Percentiles rank a stretch among this genome's conserved stretches.
Conservation (phyloP, 768 basidiomycete species). For the Leccinellum luteum region DNA sequence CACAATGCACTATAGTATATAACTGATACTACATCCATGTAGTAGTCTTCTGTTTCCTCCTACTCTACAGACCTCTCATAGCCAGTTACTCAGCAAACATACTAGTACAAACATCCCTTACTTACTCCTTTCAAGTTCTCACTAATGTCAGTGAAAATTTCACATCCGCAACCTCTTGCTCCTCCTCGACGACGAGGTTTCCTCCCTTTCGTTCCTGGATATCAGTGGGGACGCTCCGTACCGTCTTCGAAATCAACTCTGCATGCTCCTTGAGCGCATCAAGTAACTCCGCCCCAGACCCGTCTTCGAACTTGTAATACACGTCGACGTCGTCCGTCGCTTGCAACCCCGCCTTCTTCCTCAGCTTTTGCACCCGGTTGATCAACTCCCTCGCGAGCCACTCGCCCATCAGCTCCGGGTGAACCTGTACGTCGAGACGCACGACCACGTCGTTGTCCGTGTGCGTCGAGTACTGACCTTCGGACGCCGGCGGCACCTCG, state of each 20-base stretch:
- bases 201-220: slow-evolving; percentile 50
- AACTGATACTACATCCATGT: too few relatives aligned
- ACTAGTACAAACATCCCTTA: not conserved
- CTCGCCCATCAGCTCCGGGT: slow-evolving; percentile 83
- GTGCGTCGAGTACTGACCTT: slow-evolving; percentile 73
- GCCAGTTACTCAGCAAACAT: too few relatives aligned
- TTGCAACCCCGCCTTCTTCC: slow-evolving; percentile 94
- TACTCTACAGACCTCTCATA: too few relatives aligned
- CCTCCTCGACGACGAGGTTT: slow-evolving; percentile 72
- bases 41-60: too few relatives aligned
- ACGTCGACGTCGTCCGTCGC: slow-evolving; percentile 92
- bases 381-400: slow-evolving; percentile 88
- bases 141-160: slow-evolving; percentile 75
- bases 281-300: slow-evolving; percentile 59
- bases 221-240: slow-evolving; percentile 68
- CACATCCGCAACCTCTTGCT: slow-evolving; percentile 79
- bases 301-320: slow-evolving; percentile 78
- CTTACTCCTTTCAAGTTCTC: slow-evolving; percentile 23
- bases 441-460: slow-evolving; percentile 96
- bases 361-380: slow-evolving; percentile 90
- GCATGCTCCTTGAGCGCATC: slow-evolving; percentile 63
- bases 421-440: slow-evolving; percentile 84
- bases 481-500: slow-evolving; percentile 61
- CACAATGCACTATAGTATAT: too few relatives aligned
- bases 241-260: slow-evolving; percentile 69